These are phyloP conservation scores for Acorus calamus DNA, from an alignment of 106 monocot species.

Conservation along the genomic window DNA sequence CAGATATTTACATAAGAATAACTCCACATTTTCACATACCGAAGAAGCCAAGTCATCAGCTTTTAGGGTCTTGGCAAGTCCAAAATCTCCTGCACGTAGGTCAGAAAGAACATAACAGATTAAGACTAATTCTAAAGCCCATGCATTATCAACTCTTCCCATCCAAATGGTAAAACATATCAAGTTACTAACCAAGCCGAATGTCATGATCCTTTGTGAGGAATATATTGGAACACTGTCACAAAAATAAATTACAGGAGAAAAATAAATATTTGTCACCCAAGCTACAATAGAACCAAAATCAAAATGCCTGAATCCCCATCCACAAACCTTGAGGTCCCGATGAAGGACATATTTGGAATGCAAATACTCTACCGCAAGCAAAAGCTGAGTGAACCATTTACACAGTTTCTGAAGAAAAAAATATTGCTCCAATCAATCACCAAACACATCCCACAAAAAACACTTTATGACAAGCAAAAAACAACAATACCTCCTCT, in stretches of 20 bases:
- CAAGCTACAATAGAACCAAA: too few relatives aligned
- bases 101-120: not conserved
- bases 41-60: conserved; percentile 98
- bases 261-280: too few relatives aligned
- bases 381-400: conserved; percentile 82
- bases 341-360: conserved; percentile 94
- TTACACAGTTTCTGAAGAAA: conserved; percentile 75
- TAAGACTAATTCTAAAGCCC: not conserved
- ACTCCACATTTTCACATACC: conserved; percentile 25
- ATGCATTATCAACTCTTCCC: not conserved
- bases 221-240: conserved; percentile 98
- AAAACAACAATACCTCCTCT: conserved; percentile 57
- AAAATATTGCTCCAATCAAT: too few relatives aligned
- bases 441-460: not conserved
- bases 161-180: not conserved
- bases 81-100: conserved; percentile 80
- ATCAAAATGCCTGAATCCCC: not conserved
- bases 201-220: conserved; percentile 91
- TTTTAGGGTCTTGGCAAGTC: conserved; percentile 94
- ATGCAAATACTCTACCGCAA: conserved; percentile 96
- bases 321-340: conserved; percentile 79
- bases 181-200: conserved; percentile 69
- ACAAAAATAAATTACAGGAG: conserved; percentile 1
- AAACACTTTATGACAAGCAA: not conserved
- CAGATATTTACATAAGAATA: too few relatives aligned